Conservation (phyloP, 306 rosid species). For the Quercus agrifolia region DNA sequence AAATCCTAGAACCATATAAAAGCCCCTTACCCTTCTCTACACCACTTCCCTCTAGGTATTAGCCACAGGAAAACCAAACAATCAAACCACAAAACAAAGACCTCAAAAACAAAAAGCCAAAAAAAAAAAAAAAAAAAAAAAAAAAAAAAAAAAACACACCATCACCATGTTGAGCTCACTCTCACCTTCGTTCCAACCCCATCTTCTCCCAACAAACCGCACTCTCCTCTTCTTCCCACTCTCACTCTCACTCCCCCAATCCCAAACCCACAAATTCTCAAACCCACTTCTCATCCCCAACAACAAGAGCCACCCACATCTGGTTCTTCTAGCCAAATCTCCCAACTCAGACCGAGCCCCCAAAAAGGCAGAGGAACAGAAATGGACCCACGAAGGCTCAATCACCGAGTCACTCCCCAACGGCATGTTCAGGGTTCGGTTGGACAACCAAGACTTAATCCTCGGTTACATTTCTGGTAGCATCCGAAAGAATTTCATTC, state of each 20-base stretch:
- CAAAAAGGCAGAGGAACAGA: constrained; percentile 38
- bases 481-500: constrained; percentile 53
- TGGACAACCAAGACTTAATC: constrained; percentile 48
- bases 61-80: not conserved
- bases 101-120: not conserved
- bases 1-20: too few species aligned
- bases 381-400: constrained; percentile 42
- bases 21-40: too few species aligned
- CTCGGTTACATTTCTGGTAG: constrained; percentile 54
- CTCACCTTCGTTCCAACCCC: constrained; percentile 16
- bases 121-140: too few species aligned
- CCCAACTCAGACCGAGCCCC: constrained; percentile 13
- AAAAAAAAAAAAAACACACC: too few species aligned
- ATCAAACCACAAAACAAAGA: not conserved
- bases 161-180: constrained; percentile 19
- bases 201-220: not conserved
- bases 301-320: constrained; percentile 1
- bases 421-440: constrained; percentile 48
- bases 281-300: not conserved
- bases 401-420: constrained; percentile 51
- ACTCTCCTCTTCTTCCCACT: not conserved
- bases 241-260: not conserved
- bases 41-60: too few species aligned
- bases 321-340: constrained; percentile 23
- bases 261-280: not conserved